Base-by-base conservation (phyloP, 306 rosid species). In the Prosopis cineraria region DNA sequence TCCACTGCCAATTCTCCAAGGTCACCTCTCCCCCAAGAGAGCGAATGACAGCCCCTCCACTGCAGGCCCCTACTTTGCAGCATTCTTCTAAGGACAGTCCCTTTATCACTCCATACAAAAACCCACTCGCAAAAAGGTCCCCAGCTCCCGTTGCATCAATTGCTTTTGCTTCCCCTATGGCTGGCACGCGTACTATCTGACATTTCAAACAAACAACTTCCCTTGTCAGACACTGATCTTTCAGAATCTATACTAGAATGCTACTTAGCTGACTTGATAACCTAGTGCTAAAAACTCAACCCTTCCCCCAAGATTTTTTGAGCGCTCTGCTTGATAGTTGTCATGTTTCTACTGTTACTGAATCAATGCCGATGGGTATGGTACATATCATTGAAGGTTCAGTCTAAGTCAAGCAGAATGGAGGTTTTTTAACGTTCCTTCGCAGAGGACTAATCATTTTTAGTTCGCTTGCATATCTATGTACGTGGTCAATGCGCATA, bases 71-170 rank as follows among this genome's bases (percentile, higher is more conserved):
- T 24, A 95, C 80, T 78, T 84, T 88, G 89, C 99, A 92, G 90
- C 98, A 93, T 77, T 91, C 91, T 87, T 93, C 98, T 14, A 96
- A 84, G 12, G 96, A 74, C 66, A 93, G 78, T 50, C 98, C 99
- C 79, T 87, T 93, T 30, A 91, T 78, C 82, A 96, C 80, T 47
- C 98, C 99, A 17, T 91, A 96, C 86, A 96, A 72, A 81, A 96
- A 96, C 24, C 99, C 99, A 80, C 99, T 85, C 0, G 98, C 99
- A 80, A 96, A 96, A 68, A 91, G 89, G 85, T 96, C 99, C 8
- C 99, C 99, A 44, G 99, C 99, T 85, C 99, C 98, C 0, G 99
- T 96, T 72, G 98, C 94, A 82, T 96, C 99, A 1, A 77, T 79
- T 20, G 97, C 98, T 50, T 83, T 91, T 14, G 90, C 24, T 85